Base-by-base conservation (phyloP, 495 filamentous ascomycete species). In the Hyphodiscus hymeniophilus region DNA sequence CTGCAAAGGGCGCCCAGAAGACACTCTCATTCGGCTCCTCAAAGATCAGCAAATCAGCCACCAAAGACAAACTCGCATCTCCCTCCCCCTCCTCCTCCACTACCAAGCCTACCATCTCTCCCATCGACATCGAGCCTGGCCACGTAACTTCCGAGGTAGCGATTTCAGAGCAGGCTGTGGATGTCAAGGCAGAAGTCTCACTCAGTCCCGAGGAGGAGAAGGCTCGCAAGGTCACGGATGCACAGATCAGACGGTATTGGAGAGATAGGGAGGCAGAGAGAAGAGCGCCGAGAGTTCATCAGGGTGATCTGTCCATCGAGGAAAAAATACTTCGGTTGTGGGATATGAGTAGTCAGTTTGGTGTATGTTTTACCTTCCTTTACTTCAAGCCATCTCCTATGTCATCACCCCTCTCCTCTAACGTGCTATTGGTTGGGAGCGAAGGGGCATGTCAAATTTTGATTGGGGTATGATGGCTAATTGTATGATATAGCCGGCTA, bases 311-410 rank as follows among this genome's bases (percentile, higher is more conserved):
- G 42, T 69, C 71, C 3, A 54, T 86, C 8, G 72, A 84, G 34
- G 92, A 96, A 73, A 90, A 88, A 71, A 81, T 95, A 38, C 69
- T 91, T 52, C 67, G 91, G 52, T 83, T 94, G 57, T 98, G 87
- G 65, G 92, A 98, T 62, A 77, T 94, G 33, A 87, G 79, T 42
- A 81, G 71, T 51, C 86, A 94, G 62, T 98, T 85, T 65, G 92
- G 92, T 49, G 89, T 94, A 77, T 63, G 85, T 81, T 15, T 45
- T 31, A 4, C 45, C 21, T 24, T 26, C 38, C 22, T 36, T 13
- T 17, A 30, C 36, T 18, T n/a, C 17, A 17, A 10, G 8, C 5
- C 28, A 11, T 8, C 15, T 18, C 21, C 16, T 42, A 13, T 40
- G 10, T 8, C 8, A 3, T 8, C n/a, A 40, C 4, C 13, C 20